Conservation (phyloP, 495 filamentous ascomycete species). For the Hypoxylon subgilvum region DNA sequence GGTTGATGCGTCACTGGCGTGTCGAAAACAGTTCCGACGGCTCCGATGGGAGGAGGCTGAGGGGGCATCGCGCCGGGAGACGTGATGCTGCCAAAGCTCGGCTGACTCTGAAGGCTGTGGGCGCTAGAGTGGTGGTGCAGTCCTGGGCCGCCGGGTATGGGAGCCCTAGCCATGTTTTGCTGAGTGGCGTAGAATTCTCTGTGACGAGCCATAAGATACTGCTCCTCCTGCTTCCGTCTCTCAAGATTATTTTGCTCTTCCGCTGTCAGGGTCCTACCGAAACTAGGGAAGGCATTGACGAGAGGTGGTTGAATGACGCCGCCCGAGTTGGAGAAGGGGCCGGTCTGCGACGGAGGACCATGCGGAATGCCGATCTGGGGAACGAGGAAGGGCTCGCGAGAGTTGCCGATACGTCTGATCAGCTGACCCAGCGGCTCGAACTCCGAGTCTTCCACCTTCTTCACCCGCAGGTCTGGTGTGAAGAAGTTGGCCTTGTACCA, state of each 20-base stretch:
- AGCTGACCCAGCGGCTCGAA: conserved; percentile 97
- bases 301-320: conserved; percentile 90
- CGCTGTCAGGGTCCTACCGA: conserved; percentile 95
- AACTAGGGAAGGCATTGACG: conserved; percentile 90
- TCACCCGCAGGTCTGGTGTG: conserved; percentile 89
- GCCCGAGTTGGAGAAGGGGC: conserved; percentile 55
- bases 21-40: conserved; percentile 71
- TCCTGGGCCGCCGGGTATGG: conserved; percentile 69
- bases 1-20: conserved; percentile 46
- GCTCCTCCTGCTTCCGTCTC: conserved; percentile 95
- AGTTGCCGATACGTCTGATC: conserved; percentile 95
- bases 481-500: conserved; percentile 99
- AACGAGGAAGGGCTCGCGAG: conserved; percentile 93
- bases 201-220: conserved; percentile 93
- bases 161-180: conserved; percentile 63
- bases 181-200: conserved; percentile 91
- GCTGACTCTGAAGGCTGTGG: conserved; percentile 94
- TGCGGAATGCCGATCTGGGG: conserved; percentile 94
- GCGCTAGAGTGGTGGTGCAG: conserved; percentile 93
- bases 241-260: conserved; percentile 98
- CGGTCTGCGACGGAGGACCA: conserved; percentile 65
- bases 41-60: conserved; percentile 69
- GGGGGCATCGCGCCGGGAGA: conserved; percentile 80
- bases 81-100: conserved; percentile 89
- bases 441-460: conserved; percentile 88